Evolutionary conservation across 495 filamentous ascomycete genomes (phyloP), one percentile per base, ranked within the genome.

Genomic region (Astrocystis sublimbata): DNA sequence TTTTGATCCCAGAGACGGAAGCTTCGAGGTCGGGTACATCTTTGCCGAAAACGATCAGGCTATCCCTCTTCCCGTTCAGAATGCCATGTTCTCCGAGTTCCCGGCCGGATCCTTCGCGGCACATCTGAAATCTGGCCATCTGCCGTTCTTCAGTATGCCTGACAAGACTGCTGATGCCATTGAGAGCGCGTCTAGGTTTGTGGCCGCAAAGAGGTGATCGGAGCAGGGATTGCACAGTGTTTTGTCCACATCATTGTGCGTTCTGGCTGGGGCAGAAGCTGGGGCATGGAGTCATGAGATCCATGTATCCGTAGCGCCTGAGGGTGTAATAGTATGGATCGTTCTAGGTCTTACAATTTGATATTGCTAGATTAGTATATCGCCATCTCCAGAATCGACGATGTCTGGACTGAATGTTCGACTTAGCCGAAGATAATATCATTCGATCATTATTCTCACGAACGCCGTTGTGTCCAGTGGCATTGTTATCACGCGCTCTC

Each of bases 111-210:
- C 58, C 12, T 60, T 60, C 58, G 15, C 31, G 33, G 42, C 45
- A 15, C 45, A 45, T 17, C 45, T 60, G 2, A 19, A 28, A 41
- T 51, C 58, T 19, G 42, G 58, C 33, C 58, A 60, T 21, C 51
- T 45, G 31, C 58, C 58, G 13, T 60, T 60, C 36, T 19, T 60
- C 45, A 60, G 58, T 12, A 60, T 51, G 43, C 58, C 58, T 19
- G 17, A 40, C 33, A 23, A 43, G 2, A 43, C 51, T 6, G 58
- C 45, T 9, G 58, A 60, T 28, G 41, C 43, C 28, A 40, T 64
- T 63, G 10, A 71, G 71, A 17, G 62, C 73, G 45, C 58, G 66
- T 38, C 77, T 76, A 40, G 74, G 54, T 56, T 17, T 54, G 67
- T 54, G 63, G 73, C 24, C 63, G 69, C 53, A 65, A 72, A 60